These are phyloP conservation scores for Auricularia heimuer DNA, from an alignment of 768 basidiomycete species.

Conservation along the genomic window DNA sequence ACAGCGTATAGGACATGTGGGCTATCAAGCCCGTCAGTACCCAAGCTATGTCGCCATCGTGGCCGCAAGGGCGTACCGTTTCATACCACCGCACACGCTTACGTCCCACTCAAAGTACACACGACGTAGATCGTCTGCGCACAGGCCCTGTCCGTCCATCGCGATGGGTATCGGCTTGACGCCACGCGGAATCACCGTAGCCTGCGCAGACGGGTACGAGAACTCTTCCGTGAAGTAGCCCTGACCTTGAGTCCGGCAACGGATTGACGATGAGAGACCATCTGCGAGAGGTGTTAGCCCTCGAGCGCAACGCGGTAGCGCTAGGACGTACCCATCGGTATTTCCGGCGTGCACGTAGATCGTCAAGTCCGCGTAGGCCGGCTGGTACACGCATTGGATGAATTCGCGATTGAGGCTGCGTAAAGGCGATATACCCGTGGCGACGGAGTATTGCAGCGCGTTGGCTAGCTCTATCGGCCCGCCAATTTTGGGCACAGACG, in stretches of 20 bases:
- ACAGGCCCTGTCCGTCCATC: constrained; percentile 66
- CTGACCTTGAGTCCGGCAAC: constrained; percentile 56
- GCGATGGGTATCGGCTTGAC: constrained; percentile 44
- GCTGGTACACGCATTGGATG: constrained; percentile 34
- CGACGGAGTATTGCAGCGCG: constrained; percentile 57
- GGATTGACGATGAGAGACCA: constrained; percentile 32
- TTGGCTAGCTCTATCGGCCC: constrained; percentile 47
- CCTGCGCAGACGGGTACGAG: constrained; percentile 59
- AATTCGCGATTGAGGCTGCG: constrained; percentile 52
- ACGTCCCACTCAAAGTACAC: constrained; percentile 56
- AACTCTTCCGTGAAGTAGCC: constrained; percentile 54
- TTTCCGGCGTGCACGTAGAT: constrained; percentile 56
- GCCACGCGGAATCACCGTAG: constrained; percentile 26
- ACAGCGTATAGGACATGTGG: constrained; percentile 67
- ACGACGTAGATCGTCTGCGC: constrained; percentile 48
- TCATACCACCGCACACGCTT: constrained; percentile 39
- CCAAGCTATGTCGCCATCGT: neutral
- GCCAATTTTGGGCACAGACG: constrained; percentile 49
- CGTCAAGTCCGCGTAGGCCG: constrained; percentile 51
- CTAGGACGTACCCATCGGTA: constrained; percentile 43
- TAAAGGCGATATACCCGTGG: constrained; percentile 48
- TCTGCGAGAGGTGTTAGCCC: neutral
- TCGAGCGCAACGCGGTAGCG: neutral
- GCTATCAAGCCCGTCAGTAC: constrained; percentile 21
- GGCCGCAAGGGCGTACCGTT: constrained; percentile 30